Evolutionary conservation across 192 early-diverging fungal species (phyloP).

Genomic region (Umbelopsis sp.): DNA sequence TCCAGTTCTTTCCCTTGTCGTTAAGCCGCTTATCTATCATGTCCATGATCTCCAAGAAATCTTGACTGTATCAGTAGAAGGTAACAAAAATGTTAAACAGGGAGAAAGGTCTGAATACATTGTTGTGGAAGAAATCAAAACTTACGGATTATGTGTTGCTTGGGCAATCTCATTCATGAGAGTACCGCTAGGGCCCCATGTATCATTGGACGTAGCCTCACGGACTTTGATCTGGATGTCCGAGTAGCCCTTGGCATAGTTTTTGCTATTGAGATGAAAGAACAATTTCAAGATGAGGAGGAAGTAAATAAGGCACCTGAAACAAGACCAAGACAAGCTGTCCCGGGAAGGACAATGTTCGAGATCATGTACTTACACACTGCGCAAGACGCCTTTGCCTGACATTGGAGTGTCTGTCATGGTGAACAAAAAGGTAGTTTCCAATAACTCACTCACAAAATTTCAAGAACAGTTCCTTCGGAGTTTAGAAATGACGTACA

Average conservation of each 20-base stretch:
- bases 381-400: slow-evolving; percentile 35
- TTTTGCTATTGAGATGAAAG: slow-evolving; percentile 62
- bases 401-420: slow-evolving; percentile 12
- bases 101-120: not conserved
- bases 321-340: slow-evolving; percentile 27
- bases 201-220: slow-evolving; percentile 79
- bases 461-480: slow-evolving; percentile 8
- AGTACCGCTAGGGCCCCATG: slow-evolving; percentile 71
- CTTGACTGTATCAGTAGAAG: slow-evolving; percentile 56
- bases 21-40: slow-evolving; percentile 97
- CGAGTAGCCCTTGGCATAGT: slow-evolving; percentile 89
- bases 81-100: not conserved
- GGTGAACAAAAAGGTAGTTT: not conserved
- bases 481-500: slow-evolving; percentile 9
- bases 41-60: slow-evolving; percentile 97
- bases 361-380: slow-evolving; percentile 29
- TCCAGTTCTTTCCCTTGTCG: slow-evolving; percentile 97
- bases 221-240: slow-evolving; percentile 93
- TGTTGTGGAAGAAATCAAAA: slow-evolving; percentile 11
- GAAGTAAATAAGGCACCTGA: slow-evolving; percentile 41
- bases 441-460: not conserved
- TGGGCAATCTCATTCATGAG: slow-evolving; percentile 88
- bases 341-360: slow-evolving; percentile 36
- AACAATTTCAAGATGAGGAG: slow-evolving; percentile 3
- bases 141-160: slow-evolving; percentile 85